Evolutionary conservation across 2,329 filamentous ascomycete genomes (phyloP).

Genomic region (Fusarium sacchari): DNA sequence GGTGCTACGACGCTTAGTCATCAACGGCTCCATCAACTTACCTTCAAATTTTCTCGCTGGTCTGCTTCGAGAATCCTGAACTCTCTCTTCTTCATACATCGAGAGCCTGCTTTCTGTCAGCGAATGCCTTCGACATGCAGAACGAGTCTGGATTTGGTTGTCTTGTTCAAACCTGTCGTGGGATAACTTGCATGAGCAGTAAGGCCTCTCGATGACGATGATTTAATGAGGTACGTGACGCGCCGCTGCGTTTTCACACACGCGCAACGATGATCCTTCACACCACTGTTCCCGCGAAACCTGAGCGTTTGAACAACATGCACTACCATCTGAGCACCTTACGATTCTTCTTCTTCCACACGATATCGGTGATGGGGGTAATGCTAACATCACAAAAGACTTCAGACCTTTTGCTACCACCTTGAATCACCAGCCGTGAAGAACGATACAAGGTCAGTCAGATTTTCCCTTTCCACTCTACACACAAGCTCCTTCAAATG

Average conservation of each 20-base stretch:
- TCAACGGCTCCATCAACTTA: conserved; percentile 18
- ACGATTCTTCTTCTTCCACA: background rate
- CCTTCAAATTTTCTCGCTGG: conserved; percentile 38
- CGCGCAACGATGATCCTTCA: conserved; percentile 62
- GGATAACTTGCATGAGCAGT: background rate
- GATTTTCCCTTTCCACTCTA: background rate
- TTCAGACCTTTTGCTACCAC: background rate
- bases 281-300: conserved; percentile 70
- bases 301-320: conserved; percentile 75
- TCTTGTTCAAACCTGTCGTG: background rate
- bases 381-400: conserved; percentile 8
- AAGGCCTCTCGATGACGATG: conserved; percentile 3
- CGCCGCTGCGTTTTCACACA: conserved; percentile 13
- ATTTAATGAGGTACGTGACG: conserved; percentile 37
- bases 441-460: conserved; percentile 20
- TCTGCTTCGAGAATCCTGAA: background rate
- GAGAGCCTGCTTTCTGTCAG: conserved; percentile 6
- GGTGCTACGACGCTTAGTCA: conserved; percentile 34
- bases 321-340: conserved; percentile 75
- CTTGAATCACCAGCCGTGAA: background rate
- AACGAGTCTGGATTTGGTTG: background rate
- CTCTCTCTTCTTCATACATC: conserved; percentile 24
- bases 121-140: background rate
- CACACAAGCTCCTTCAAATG: conserved; percentile 11
- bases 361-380: background rate